Evolutionary conservation across 176 grass and related monocot species (phyloP).

Genomic region (Thalia dealbata): DNA sequence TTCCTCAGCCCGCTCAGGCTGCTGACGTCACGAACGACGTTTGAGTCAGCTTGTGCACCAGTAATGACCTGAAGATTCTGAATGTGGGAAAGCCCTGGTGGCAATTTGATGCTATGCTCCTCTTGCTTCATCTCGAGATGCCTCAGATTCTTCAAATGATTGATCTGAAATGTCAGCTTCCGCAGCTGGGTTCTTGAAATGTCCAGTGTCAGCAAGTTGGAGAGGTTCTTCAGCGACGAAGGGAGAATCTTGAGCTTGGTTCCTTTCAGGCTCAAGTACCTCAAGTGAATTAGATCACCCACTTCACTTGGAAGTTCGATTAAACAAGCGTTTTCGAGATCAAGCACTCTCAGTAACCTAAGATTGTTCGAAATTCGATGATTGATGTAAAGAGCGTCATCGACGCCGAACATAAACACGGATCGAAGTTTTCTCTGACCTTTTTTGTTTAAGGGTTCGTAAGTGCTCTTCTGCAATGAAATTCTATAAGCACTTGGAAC

Average conservation of each 20-base stretch:
- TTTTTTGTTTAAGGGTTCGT: not conserved
- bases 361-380: constrained; percentile 20
- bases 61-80: constrained; percentile 29
- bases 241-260: constrained; percentile 34
- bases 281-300: constrained; percentile 30
- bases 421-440: not conserved
- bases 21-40: constrained; percentile 21
- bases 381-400: constrained; percentile 3
- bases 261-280: constrained; percentile 37
- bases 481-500: constrained; percentile 7
- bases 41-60: constrained; percentile 26
- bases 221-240: constrained; percentile 24
- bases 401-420: not conserved
- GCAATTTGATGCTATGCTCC: constrained; percentile 26
- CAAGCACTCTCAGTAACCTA: constrained; percentile 26
- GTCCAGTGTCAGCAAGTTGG: constrained; percentile 36
- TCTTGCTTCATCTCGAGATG: constrained; percentile 42
- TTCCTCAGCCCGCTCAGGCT: constrained; percentile 28
- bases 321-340: constrained; percentile 32
- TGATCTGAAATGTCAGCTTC: constrained; percentile 23
- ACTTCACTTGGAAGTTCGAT: constrained; percentile 27
- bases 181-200: constrained; percentile 31
- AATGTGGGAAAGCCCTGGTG: constrained; percentile 20
- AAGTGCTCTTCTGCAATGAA: constrained; percentile 1
- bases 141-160: constrained; percentile 24